phyloP scores from a whole-genome alignment of 495 filamentous ascomycete species.

The Massariosphaeria phaeospora region DNA sequence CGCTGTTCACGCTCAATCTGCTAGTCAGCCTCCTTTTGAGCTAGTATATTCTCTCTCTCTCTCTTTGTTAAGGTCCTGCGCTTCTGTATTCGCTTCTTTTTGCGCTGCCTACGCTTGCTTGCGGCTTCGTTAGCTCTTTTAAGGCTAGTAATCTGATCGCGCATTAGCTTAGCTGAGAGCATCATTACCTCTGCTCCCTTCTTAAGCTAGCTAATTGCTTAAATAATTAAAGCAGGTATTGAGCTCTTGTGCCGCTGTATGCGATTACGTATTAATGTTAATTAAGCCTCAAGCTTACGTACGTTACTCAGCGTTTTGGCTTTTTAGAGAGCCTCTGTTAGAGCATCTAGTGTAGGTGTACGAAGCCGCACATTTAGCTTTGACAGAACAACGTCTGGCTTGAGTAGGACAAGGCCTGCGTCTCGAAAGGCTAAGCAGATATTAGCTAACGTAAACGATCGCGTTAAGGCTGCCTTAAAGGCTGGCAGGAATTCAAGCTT shows the following conservation, averaged over 20 bases:
- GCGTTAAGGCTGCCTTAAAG: slow-evolving; percentile 2
- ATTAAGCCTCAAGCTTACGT: too few relatives aligned
- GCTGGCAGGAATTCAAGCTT: slow-evolving; percentile 26
- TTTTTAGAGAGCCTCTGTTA: too few relatives aligned
- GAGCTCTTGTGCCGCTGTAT: too few relatives aligned
- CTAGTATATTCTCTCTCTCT: background rate
- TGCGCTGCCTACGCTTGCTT: too few relatives aligned
- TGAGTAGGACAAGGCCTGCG: slow-evolving; percentile 3
- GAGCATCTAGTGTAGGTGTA: too few relatives aligned
- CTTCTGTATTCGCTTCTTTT: slow-evolving; percentile 16
- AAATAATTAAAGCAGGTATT: slow-evolving; percentile 6
- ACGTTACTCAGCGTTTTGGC: too few relatives aligned
- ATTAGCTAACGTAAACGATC: slow-evolving; percentile 12
- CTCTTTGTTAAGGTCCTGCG: background rate
- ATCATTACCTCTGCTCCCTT: background rate
- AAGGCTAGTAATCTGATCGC: background rate
- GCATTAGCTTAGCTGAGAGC: background rate
- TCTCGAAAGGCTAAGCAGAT: slow-evolving; percentile 21
- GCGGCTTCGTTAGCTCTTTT: background rate
- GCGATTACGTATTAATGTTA: too few relatives aligned
- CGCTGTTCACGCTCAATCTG: background rate
- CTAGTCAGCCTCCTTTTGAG: background rate
- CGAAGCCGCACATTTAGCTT: too few relatives aligned
- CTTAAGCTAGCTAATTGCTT: slow-evolving; percentile 1
- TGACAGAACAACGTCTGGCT: too few relatives aligned